Evolutionary conservation across 2,329 filamentous ascomycete species (phyloP).

Genomic region (Aureobasidium mangrovei): DNA sequence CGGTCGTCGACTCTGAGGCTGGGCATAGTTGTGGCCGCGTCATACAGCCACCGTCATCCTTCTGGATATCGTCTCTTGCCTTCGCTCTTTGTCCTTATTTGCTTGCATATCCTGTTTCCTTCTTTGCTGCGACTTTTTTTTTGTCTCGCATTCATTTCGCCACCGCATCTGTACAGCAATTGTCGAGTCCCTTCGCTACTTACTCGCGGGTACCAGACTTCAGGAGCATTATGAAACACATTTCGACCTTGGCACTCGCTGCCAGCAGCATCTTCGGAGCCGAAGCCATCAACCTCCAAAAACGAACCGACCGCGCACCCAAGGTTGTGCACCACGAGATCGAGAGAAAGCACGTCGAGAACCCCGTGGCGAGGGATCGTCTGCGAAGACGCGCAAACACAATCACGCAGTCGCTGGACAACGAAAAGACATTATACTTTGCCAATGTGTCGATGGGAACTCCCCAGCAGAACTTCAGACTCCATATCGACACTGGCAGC

Average conservation of each 20-base stretch:
- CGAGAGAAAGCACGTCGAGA: constrained; percentile 37
- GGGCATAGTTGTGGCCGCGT: constrained; percentile 9
- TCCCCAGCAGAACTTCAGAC: constrained; percentile 44
- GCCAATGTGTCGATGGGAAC: constrained; percentile 51
- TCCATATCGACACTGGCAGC: constrained; percentile 55
- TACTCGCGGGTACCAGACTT: neutral
- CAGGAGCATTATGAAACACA: constrained; percentile 19
- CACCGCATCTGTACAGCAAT: neutral
- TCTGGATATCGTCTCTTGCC: neutral
- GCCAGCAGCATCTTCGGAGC: constrained; percentile 18
- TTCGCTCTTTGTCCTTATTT: neutral
- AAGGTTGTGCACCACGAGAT: constrained; percentile 44
- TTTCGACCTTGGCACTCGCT: constrained; percentile 21
- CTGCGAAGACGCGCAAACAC: constrained; percentile 37
- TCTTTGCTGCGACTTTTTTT: neutral
- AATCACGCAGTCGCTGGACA: constrained; percentile 43
- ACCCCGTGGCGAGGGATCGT: constrained; percentile 40
- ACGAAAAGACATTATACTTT: constrained; percentile 52
- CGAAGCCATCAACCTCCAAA: constrained; percentile 24
- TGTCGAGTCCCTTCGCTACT: neutral
- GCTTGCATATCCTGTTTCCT: neutral
- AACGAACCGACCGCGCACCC: constrained; percentile 26
- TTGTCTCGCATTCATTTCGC: neutral
- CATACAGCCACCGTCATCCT: constrained; percentile 4
- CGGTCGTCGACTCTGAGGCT: constrained; percentile 6